Conservation (phyloP, 768 basidiomycete genomes). For the Pleurotus platypus region DNA sequence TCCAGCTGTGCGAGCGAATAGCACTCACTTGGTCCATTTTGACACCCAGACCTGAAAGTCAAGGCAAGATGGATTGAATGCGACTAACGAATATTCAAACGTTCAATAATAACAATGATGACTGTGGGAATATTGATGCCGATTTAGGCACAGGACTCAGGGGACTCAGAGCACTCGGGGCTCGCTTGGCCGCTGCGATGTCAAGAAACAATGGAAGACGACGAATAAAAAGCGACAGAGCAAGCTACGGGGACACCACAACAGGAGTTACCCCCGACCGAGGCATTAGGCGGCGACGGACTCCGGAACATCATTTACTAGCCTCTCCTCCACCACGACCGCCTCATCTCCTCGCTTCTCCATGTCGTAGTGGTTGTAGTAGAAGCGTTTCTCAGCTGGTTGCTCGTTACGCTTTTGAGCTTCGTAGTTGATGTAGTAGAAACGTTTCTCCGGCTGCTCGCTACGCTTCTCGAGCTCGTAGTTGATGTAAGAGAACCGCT, state of each 20-base stretch:
- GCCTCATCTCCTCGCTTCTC: background rate
- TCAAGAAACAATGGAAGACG: background rate
- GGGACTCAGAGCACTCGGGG: too few species aligned
- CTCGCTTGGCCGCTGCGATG: too few species aligned
- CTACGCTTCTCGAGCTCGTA: too few species aligned
- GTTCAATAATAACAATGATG: too few species aligned
- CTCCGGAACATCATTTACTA: background rate
- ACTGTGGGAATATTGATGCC: too few species aligned
- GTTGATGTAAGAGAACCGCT: background rate
- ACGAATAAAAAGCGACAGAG: background rate
- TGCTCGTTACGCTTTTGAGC: background rate
- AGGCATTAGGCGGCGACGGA: background rate
- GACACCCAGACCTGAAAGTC: too few species aligned
- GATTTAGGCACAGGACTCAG: too few species aligned
- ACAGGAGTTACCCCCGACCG: background rate
- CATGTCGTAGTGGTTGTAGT: background rate
- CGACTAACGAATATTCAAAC: too few species aligned
- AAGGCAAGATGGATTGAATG: too few species aligned
- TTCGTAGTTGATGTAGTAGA: background rate
- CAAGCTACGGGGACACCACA: background rate
- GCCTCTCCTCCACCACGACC: background rate
- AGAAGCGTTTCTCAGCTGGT: too few species aligned
- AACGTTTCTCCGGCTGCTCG: too few species aligned
- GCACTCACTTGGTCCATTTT: constrained; percentile 4
- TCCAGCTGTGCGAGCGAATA: background rate